A percentile compares a stretch with the other conserved stretches of the same genome.
Evolutionary conservation across 202 grass and related monocot species (phyloP).

Genomic region (Carex arenaria): DNA sequence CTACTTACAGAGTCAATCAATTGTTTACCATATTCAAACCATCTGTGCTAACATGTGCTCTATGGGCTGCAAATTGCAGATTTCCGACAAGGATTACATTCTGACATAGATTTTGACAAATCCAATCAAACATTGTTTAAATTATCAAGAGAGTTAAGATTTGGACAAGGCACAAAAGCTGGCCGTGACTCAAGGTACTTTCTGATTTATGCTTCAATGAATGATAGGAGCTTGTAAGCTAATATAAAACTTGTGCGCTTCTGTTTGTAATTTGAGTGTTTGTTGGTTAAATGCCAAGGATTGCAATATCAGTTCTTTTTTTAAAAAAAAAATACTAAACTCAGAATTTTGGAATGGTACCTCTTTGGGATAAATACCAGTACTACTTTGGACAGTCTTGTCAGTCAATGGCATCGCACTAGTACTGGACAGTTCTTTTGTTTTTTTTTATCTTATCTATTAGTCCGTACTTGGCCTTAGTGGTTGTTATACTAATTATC

Average conservation of each 20-base stretch:
- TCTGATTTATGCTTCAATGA: not conserved
- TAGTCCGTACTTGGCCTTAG: not conserved
- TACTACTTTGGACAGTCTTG: not conserved
- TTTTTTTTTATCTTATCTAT: not conserved
- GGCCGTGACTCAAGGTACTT: slow-evolving; percentile 63
- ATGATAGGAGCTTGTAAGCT: not conserved
- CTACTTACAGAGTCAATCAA: not conserved
- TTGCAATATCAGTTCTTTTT: not conserved
- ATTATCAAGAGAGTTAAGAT: slow-evolving; percentile 66
- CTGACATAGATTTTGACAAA: slow-evolving; percentile 28
- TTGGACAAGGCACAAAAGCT: slow-evolving; percentile 49
- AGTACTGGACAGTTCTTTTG: not conserved
- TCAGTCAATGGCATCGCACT: not conserved
- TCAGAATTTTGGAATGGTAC: not conserved
- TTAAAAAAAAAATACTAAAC: not conserved
- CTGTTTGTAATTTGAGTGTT: not conserved
- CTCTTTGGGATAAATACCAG: not conserved
- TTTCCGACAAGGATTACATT: slow-evolving; percentile 40
- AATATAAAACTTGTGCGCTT: not conserved
- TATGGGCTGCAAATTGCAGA: slow-evolving; percentile 18
- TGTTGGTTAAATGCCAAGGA: not conserved
- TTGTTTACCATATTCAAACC: not conserved
- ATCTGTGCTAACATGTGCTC: not conserved
- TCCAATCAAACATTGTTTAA: slow-evolving; percentile 47
- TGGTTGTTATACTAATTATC: not conserved